Evolutionary conservation across 2,329 filamentous ascomycete genomes (phyloP).

Genomic region (Penicillium glabrum): DNA sequence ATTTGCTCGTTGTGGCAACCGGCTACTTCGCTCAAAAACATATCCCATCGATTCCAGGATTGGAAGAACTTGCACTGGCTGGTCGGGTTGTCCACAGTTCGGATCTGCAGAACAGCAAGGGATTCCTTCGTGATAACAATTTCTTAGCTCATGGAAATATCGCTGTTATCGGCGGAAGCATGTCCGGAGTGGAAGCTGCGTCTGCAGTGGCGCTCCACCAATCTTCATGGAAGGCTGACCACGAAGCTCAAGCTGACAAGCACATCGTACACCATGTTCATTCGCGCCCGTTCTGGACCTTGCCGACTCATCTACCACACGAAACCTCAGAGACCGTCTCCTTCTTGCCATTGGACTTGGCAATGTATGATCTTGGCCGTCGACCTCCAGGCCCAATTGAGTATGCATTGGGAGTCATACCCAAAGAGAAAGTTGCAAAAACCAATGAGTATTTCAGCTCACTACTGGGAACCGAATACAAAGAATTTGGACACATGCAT

Average conservation of each 20-base stretch:
- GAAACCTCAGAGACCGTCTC: conserved; percentile 33
- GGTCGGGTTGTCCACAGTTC: conserved; percentile 68
- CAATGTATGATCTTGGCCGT: conserved; percentile 67
- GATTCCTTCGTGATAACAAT: conserved; percentile 4
- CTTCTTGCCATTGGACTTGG: conserved; percentile 72
- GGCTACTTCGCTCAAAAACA: conserved; percentile 71
- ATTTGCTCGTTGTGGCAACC: conserved; percentile 70
- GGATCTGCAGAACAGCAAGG: conserved; percentile 55
- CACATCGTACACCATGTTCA: conserved; percentile 65
- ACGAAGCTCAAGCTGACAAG: conserved; percentile 47
- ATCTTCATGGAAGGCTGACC: conserved; percentile 54
- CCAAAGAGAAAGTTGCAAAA: conserved; percentile 55
- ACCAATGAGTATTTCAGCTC: conserved; percentile 51
- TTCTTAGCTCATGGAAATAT: conserved; percentile 56
- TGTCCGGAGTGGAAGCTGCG: conserved; percentile 78
- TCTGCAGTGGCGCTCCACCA: conserved; percentile 70
- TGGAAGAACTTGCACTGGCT: conserved; percentile 28
- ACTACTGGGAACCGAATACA: conserved; percentile 49
- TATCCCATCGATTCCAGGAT: conserved; percentile 48
- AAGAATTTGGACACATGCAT: conserved; percentile 33
- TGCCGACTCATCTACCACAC: conserved; percentile 56
- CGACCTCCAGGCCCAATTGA: conserved; percentile 58
- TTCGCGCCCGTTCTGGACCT: conserved; percentile 69
- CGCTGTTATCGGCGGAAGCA: conserved; percentile 74
- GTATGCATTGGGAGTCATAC: conserved; percentile 66